A percentile compares a stretch with the other conserved stretches of the same genome.
These are phyloP conservation scores for Tulasnella sp. DNA, from an alignment of 768 basidiomycete genomes.

Conservation along the genomic window DNA sequence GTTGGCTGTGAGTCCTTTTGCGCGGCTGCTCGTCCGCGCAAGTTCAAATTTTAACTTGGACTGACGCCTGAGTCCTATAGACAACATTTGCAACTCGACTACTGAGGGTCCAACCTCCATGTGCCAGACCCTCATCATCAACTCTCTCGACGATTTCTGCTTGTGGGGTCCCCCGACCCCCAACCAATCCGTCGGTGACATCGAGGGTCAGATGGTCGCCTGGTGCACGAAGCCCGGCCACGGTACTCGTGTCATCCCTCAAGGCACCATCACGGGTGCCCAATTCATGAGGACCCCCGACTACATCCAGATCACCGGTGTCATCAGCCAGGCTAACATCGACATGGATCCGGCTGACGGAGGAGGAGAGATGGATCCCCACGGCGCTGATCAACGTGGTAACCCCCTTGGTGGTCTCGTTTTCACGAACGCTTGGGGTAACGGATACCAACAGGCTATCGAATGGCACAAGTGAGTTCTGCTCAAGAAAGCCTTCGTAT, in stretches of 20 bases:
- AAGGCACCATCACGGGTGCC: constrained; percentile 44
- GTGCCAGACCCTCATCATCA: constrained; percentile 61
- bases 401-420: constrained; percentile 19
- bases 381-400: constrained; percentile 17
- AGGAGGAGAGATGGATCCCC: constrained; percentile 27
- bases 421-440: constrained; percentile 16
- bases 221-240: constrained; percentile 26
- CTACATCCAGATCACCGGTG: constrained; percentile 60
- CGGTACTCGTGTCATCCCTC: constrained; percentile 21
- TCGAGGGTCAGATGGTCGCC: constrained; percentile 27
- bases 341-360: constrained; percentile 29
- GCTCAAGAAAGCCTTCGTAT: neutral
- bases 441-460: constrained; percentile 13
- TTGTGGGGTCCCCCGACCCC: constrained; percentile 17
- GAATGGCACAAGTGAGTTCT: constrained; percentile 17
- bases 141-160: constrained; percentile 33
- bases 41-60: neutral
- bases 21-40: too few species aligned
- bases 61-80: neutral
- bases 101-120: constrained; percentile 48
- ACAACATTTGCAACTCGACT: constrained; percentile 56
- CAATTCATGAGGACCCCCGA: constrained; percentile 65
- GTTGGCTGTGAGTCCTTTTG: constrained; percentile 29
- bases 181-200: constrained; percentile 25
- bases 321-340: constrained; percentile 31